A percentile compares a stretch with the other conserved stretches of the same genome.
Evolutionary conservation across 73 alveolate species (phyloP).

Genomic region (Paramecium pentaurelia): DNA sequence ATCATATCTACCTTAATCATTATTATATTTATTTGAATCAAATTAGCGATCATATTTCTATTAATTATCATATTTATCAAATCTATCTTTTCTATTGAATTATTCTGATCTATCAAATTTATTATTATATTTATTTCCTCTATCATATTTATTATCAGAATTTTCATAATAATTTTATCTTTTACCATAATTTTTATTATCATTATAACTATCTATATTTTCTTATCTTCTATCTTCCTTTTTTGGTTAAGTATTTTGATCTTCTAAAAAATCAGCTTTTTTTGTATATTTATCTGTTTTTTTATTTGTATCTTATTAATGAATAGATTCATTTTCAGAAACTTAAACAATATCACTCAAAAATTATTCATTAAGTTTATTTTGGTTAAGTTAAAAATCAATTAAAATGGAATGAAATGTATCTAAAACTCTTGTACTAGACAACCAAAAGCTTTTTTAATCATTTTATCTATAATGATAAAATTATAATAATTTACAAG

Average conservation of each 20-base stretch:
- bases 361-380: not conserved
- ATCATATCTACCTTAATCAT: not conserved
- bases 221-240: not conserved
- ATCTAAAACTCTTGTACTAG: not conserved
- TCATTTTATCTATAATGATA: not conserved
- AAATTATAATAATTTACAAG: not conserved
- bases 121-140: not conserved
- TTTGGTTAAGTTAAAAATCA: not conserved
- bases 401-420: slow-evolving; percentile 23
- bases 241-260: not conserved
- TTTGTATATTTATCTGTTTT: not conserved
- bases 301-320: not conserved
- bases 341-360: not conserved
- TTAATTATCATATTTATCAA: not conserved
- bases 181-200: not conserved
- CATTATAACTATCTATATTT: not conserved
- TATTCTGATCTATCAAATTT: not conserved
- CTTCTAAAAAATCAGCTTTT: not conserved
- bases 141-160: not conserved
- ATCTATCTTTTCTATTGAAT: not conserved
- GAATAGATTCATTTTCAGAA: not conserved
- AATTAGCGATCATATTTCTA: not conserved
- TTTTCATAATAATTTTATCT: not conserved
- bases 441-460: not conserved
- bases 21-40: not conserved